Evolutionary conservation across 768 basidiomycete genomes (phyloP).

Genomic region (Russula emetica): DNA sequence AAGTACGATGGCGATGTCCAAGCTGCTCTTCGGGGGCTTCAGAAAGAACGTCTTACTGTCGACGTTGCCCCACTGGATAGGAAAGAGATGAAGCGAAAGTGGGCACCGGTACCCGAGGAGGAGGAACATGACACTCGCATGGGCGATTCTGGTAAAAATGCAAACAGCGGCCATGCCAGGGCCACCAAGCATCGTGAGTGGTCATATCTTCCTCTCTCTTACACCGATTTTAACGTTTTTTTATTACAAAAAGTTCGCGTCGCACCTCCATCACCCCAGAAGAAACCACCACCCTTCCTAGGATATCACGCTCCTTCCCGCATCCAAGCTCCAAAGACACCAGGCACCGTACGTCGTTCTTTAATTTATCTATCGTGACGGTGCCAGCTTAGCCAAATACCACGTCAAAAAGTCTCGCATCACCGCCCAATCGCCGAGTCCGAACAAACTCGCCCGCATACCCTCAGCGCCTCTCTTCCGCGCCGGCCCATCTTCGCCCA

Average conservation of each 20-base stretch:
- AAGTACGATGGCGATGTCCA: slow-evolving; percentile 77
- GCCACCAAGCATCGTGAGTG: slow-evolving; percentile 31
- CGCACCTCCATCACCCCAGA: slow-evolving; percentile 51
- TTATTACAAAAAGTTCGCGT: slow-evolving; percentile 44
- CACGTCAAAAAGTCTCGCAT: slow-evolving; percentile 25
- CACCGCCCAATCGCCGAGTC: slow-evolving; percentile 36
- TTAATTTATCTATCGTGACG: background rate
- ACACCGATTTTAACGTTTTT: background rate
- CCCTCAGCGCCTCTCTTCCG: slow-evolving; percentile 37
- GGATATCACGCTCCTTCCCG: slow-evolving; percentile 20
- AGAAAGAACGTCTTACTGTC: slow-evolving; percentile 55
- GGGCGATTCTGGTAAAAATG: slow-evolving; percentile 29
- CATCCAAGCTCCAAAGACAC: slow-evolving; percentile 32
- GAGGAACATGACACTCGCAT: slow-evolving; percentile 45
- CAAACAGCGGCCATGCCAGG: slow-evolving; percentile 24
- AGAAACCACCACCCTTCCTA: slow-evolving; percentile 40
- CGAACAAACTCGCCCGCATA: slow-evolving; percentile 33
- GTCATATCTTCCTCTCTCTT: background rate
- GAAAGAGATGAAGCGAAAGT: slow-evolving; percentile 70
- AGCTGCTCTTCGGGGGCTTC: slow-evolving; percentile 61
- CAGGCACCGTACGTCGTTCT: slow-evolving; percentile 31
- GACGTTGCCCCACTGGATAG: slow-evolving; percentile 57
- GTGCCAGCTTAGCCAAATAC: background rate
- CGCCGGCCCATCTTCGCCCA: slow-evolving; percentile 42
- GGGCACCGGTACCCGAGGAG: slow-evolving; percentile 62